Base-by-base conservation (phyloP, 2,329 filamentous ascomycete genomes). In the Colletotrichum costaricense region DNA sequence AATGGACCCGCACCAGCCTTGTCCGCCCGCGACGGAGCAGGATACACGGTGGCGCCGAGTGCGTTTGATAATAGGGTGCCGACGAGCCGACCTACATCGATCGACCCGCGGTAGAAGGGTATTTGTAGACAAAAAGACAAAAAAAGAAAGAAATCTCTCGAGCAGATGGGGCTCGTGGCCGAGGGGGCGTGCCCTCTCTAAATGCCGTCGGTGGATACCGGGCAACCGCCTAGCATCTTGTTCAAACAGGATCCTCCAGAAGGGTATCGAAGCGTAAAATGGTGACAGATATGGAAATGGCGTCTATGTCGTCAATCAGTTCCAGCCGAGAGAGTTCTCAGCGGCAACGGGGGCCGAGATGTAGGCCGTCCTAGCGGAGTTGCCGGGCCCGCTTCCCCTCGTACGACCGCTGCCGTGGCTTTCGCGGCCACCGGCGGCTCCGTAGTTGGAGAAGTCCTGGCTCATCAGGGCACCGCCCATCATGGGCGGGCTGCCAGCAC, bases 241-340 rank as follows among this genome's bases (percentile, higher is more conserved):
- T 75, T 58, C 62, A 64, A 63, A 66, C 63, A 67, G 56, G 63
- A 69, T 75, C 73, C 55, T 75, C 69, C 74, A 69, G 73, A 75
- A 63, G 74, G 74, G 74, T 75, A 75, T 75, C 74, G 73, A 75
- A 75, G 73, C 71, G 63, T 72, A 69, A 69, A 68, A 64, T 55
- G 63, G 66, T 74, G 62, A 66, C 26, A 69, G 35, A 65, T 68
- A 72, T 69, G 58, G 57, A 66, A 72, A 66, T 52, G 76, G 78
- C 78, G 78, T 81, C 76, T 74, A 78, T 74, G 75, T 82, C 80
- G 78, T 82, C 75, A 69, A 77, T 91, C 88, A 98, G 87, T 97
- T 97, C 95, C 95, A 98, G 79, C 95, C 95, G 76, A 98, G 90
- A 64, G 95, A 97, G 88, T 98, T 98, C 86, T 97, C 95, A 4